Evolutionary conservation across 768 basidiomycete species (phyloP).

Genomic region (Phaeolepiota aurea): DNA sequence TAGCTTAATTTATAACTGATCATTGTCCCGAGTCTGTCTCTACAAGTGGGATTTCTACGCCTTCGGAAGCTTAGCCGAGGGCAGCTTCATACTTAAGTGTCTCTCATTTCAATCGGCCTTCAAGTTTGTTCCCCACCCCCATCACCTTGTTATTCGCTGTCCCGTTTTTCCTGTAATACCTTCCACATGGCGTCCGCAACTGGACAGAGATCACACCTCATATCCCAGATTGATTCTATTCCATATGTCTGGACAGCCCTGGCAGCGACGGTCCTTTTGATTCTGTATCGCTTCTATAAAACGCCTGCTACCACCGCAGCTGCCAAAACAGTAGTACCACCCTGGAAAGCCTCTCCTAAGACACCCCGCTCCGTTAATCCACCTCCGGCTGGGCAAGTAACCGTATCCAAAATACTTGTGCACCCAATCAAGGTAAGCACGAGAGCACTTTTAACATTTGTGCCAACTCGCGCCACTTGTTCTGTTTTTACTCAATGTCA

Average conservation of each 20-base stretch:
- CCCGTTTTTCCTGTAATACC: no score
- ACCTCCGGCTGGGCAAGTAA: constrained; percentile 19
- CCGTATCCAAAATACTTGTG: constrained; percentile 48
- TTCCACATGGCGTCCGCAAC: background rate
- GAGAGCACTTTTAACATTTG: no score
- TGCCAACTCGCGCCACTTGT: background rate
- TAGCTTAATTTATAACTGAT: no score
- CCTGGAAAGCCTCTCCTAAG: background rate
- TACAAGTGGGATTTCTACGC: no score
- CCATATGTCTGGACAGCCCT: constrained; percentile 7
- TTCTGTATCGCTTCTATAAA: background rate
- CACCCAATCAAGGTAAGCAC: constrained; percentile 60
- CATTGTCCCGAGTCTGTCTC: no score
- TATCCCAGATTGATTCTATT: background rate
- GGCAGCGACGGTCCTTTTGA: background rate
- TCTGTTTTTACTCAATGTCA: background rate
- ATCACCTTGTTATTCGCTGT: no score
- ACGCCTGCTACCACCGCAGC: background rate
- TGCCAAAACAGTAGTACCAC: background rate
- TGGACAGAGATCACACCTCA: background rate
- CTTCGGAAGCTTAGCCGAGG: no score
- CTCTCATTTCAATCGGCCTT: no score
- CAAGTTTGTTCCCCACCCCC: no score
- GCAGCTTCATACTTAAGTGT: no score
- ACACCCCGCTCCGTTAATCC: background rate